These are phyloP conservation scores for Hericium rajendrae DNA, from an alignment of 768 basidiomycete species.

Conservation along the genomic window DNA sequence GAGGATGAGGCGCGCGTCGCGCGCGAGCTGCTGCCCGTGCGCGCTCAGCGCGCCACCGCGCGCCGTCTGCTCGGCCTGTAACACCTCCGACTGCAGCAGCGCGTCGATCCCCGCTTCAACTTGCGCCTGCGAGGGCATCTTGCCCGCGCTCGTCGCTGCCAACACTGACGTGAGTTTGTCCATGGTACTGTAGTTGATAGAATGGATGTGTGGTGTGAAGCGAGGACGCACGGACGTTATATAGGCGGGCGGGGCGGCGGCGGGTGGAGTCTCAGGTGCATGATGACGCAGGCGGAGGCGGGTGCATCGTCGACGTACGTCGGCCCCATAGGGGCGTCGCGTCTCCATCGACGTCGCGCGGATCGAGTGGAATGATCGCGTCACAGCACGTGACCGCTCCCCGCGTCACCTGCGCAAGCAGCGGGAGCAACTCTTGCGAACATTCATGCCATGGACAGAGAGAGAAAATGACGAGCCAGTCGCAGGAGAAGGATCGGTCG, in stretches of 20 bases:
- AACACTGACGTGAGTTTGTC: constrained; percentile 52
- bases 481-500: too few species aligned
- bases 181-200: constrained; percentile 28
- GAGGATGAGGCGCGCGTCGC: constrained; percentile 42
- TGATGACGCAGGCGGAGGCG: not conserved
- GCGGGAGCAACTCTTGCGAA: too few species aligned
- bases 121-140: constrained; percentile 57
- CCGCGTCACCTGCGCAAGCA: not conserved
- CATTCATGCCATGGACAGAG: not conserved
- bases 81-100: constrained; percentile 39
- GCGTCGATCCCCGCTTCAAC: constrained; percentile 43
- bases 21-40: constrained; percentile 43
- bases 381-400: not conserved
- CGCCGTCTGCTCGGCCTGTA: constrained; percentile 32
- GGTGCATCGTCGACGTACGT: not conserved
- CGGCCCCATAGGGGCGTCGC: not conserved
- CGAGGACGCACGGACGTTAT: not conserved
- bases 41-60: constrained; percentile 37
- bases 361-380: not conserved
- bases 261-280: not conserved
- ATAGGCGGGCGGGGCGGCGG: not conserved
- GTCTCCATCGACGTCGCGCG: too few species aligned
- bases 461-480: too few species aligned
- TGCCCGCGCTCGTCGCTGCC: constrained; percentile 63
- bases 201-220: not conserved